Percentiles rank a stretch among this genome's conserved stretches.
These are phyloP conservation scores for Neoboletus magnificus DNA, from an alignment of 768 basidiomycete genomes.

Conservation along the genomic window DNA sequence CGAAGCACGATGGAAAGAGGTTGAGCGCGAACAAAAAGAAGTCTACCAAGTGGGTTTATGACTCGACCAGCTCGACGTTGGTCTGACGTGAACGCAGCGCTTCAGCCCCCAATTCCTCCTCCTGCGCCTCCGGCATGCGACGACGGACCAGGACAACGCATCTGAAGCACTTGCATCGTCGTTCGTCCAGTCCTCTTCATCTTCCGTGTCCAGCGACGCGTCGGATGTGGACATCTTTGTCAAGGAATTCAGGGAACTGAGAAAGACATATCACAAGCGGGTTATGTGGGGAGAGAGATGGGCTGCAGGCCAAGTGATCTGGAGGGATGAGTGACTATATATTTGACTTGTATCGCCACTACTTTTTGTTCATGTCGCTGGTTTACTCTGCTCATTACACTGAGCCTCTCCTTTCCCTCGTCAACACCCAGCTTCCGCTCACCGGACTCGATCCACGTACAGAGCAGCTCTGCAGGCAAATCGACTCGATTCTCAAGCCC, in stretches of 20 bases:
- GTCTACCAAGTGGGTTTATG: slow-evolving; percentile 69
- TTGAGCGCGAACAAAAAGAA: slow-evolving; percentile 86
- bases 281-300: slow-evolving; percentile 89
- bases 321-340: slow-evolving; percentile 59
- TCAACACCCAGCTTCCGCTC: slow-evolving; percentile 7
- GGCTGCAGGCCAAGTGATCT: slow-evolving; percentile 79
- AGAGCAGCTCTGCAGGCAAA: slow-evolving; percentile 8
- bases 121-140: slow-evolving; percentile 82
- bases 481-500: slow-evolving; percentile 21
- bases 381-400: slow-evolving; percentile 30
- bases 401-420: slow-evolving; percentile 21
- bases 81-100: slow-evolving; percentile 47
- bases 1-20: slow-evolving; percentile 79
- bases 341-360: slow-evolving; percentile 3
- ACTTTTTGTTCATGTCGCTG: slow-evolving; percentile 9
- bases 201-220: slow-evolving; percentile 26
- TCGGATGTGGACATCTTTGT: slow-evolving; percentile 82
- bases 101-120: slow-evolving; percentile 85
- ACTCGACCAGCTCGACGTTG: background rate
- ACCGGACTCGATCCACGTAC: slow-evolving; percentile 6
- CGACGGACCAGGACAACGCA: slow-evolving; percentile 84
- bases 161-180: slow-evolving; percentile 82
- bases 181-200: slow-evolving; percentile 65
- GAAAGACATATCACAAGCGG: slow-evolving; percentile 92
- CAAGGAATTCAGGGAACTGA: slow-evolving; percentile 77